A percentile compares a stretch with the other conserved stretches of the same genome.
Evolutionary conservation across 2,329 filamentous ascomycete species (phyloP).

Genomic region (Colletotrichum filicis): DNA sequence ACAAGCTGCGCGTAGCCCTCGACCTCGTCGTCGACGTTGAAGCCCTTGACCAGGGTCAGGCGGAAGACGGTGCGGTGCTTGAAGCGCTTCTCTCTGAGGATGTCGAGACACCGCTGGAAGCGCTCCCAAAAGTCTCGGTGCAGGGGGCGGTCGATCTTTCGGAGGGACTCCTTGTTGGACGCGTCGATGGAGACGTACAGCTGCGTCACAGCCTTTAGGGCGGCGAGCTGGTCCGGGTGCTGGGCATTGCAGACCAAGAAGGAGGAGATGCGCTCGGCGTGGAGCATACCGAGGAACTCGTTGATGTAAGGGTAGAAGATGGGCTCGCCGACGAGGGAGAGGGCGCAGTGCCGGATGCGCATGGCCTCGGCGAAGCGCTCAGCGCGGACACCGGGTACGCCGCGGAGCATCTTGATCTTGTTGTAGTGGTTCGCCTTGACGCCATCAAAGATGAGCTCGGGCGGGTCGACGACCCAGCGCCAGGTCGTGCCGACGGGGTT

Average conservation of each 20-base stretch:
- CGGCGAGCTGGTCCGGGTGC: conserved; percentile 89
- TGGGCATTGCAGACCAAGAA: conserved; percentile 98
- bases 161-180: conserved; percentile 86
- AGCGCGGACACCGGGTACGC: conserved; percentile 90
- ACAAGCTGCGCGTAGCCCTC: conserved; percentile 91
- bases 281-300: conserved; percentile 85
- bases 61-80: conserved; percentile 94
- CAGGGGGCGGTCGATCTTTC: conserved; percentile 89
- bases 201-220: conserved; percentile 88
- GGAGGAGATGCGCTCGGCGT: conserved; percentile 86
- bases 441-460: conserved; percentile 88
- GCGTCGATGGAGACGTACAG: conserved; percentile 97
- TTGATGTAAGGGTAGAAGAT: conserved; percentile 99
- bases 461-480: conserved; percentile 95
- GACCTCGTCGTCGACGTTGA: conserved; percentile 95
- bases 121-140: conserved; percentile 98
- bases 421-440: conserved; percentile 94
- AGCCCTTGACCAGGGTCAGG: conserved; percentile 94
- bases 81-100: conserved; percentile 84
- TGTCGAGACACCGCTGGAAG: conserved; percentile 90
- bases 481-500: conserved; percentile 97
- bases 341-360: conserved; percentile 91
- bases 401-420: conserved; percentile 97
- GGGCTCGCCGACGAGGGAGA: conserved; percentile 94
- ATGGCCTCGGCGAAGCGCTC: conserved; percentile 94